phyloP scores from a whole-genome alignment of 2,329 filamentous ascomycete genomes.

The Clarireedia paspali region DNA sequence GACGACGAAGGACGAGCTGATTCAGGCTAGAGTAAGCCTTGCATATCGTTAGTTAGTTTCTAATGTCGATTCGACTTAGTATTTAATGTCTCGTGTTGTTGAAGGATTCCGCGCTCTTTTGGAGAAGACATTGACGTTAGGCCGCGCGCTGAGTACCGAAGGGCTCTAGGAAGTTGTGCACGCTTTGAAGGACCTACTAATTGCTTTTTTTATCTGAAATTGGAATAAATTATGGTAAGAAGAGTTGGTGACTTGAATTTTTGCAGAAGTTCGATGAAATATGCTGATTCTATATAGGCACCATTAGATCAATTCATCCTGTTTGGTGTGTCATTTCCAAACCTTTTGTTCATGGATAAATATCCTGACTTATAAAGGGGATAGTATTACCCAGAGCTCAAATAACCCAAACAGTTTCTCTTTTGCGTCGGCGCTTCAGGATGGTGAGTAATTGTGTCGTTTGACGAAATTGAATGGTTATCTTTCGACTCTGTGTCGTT shows the following conservation, averaged over 20 bases:
- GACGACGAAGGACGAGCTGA: background rate
- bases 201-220: background rate
- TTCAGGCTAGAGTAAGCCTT: background rate
- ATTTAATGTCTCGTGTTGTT: background rate
- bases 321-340: background rate
- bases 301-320: slow-evolving; percentile 6
- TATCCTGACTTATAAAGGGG: slow-evolving; percentile 11
- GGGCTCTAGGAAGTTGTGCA: background rate
- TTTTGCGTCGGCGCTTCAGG: slow-evolving; percentile 20
- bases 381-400: slow-evolving; percentile 22
- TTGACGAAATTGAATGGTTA: background rate
- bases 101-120: background rate
- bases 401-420: slow-evolving; percentile 18
- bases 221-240: background rate
- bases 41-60: no score
- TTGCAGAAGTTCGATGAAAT: background rate
- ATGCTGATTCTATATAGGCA: background rate
- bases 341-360: background rate
- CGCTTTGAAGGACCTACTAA: background rate
- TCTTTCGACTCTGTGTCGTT: no score
- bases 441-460: slow-evolving; percentile 9
- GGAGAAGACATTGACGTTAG: background rate
- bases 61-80: no score
- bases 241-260: background rate
- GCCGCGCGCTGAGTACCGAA: background rate